phyloP scores from a whole-genome alignment of 192 early-diverging fungal species.

The Coemansia sp. region DNA sequence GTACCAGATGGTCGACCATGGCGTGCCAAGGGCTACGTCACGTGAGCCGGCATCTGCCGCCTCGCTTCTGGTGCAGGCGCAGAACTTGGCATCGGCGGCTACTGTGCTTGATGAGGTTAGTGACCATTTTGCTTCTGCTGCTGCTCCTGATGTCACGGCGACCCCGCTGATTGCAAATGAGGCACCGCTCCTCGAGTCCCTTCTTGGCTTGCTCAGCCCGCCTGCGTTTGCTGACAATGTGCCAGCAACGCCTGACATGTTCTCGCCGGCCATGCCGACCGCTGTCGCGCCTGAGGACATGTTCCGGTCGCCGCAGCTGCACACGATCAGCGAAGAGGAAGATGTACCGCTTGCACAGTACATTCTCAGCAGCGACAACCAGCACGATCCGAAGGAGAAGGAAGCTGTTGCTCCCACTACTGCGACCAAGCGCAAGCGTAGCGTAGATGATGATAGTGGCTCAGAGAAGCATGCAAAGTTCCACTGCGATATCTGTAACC shows the following conservation, averaged over 20 bases:
- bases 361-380: not conserved
- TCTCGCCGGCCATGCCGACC: conserved; percentile 11
- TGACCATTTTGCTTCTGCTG: conserved; percentile 3
- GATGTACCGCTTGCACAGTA: conserved; percentile 2
- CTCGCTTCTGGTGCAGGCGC: conserved; percentile 18
- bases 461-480: conserved; percentile 13
- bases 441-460: not conserved
- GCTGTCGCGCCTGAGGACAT: conserved; percentile 16
- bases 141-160: not conserved
- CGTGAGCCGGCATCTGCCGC: not conserved
- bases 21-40: not conserved
- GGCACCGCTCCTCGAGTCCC: conserved; percentile 37
- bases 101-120: not conserved
- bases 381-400: conserved; percentile 7
- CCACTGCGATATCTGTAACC: conserved; percentile 64
- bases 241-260: conserved; percentile 1
- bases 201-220: conserved; percentile 42
- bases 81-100: conserved; percentile 6
- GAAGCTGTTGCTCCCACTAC: not conserved
- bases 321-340: conserved; percentile 3
- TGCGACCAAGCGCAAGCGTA: conserved; percentile 13
- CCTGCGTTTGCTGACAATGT: not conserved
- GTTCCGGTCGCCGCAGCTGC: conserved; percentile 21
- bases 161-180: conserved; percentile 2
- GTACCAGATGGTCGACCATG: conserved; percentile 22